These are phyloP conservation scores for Odonthalia washingtoniensis DNA, from an alignment of 31 red algal genomes.

Conservation along the genomic window DNA sequence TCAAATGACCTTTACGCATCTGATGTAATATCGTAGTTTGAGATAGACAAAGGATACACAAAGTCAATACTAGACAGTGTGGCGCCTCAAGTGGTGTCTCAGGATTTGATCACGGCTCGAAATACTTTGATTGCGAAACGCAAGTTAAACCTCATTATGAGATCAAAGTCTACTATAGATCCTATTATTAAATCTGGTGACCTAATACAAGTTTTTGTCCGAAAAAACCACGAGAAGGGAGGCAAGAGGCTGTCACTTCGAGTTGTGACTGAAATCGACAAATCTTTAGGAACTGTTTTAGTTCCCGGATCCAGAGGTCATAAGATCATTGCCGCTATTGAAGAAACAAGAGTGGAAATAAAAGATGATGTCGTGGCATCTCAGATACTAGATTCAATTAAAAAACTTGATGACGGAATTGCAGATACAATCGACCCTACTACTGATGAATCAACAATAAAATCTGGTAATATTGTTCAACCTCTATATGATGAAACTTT, in stretches of 20 bases:
- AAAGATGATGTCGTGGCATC: neutral
- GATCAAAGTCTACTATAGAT: no score
- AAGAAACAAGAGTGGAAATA: neutral
- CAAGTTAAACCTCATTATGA: no score
- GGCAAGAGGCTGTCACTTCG: neutral
- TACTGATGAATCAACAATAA: no score
- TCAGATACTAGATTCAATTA: neutral
- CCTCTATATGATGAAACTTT: neutral
- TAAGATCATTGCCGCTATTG: neutral
- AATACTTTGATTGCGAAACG: no score
- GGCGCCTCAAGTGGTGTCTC: neutral
- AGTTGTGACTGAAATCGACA: neutral
- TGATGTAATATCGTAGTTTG: neutral
- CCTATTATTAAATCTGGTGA: no score
- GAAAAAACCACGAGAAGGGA: neutral
- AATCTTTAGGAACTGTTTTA: neutral
- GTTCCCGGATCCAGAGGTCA: neutral
- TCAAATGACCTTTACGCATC: neutral
- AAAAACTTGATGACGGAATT: neutral
- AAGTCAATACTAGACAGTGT: neutral
- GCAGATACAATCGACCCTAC: no score
- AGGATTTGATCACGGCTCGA: no score
- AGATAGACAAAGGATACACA: neutral
- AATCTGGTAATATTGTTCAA: neutral
- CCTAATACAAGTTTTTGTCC: neutral